phyloP scores from a whole-genome alignment of 805 yeast genomes.

The Starmerella davenportii region DNA sequence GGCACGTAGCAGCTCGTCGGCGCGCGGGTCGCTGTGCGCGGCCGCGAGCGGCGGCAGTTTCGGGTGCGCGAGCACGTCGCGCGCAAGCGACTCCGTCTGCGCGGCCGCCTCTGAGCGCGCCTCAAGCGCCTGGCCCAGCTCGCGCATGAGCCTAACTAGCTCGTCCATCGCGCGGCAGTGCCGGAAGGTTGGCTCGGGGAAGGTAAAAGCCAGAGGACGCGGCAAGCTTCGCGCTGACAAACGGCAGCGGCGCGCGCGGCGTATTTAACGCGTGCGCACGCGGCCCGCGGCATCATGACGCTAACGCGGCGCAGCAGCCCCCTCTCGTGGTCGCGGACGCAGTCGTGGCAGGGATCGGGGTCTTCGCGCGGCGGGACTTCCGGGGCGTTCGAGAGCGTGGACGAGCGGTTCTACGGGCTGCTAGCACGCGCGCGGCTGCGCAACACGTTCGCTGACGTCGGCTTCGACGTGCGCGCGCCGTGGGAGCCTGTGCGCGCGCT shows the following conservation, averaged over 20 bases:
- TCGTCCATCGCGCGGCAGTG: slow-evolving; percentile 12
- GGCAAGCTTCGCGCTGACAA: too few relatives aligned
- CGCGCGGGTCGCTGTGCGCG: neutral
- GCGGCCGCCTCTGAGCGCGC: slow-evolving; percentile 15
- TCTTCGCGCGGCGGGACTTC: too few relatives aligned
- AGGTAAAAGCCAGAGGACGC: too few relatives aligned
- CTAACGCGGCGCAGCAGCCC: too few relatives aligned
- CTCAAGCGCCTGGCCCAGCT: slow-evolving; percentile 16
- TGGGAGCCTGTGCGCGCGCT: slow-evolving; percentile 13
- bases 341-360: too few relatives aligned
- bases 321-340: too few relatives aligned
- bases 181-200: too few relatives aligned
- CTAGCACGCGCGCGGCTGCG: neutral
- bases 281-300: too few relatives aligned
- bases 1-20: neutral
- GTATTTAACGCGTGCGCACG: too few relatives aligned
- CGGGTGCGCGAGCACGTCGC: slow-evolving; percentile 12
- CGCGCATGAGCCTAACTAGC: slow-evolving; percentile 19
- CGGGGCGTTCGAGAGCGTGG: neutral
- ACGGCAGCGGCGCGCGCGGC: too few relatives aligned
- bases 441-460: slow-evolving; percentile 1
- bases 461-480: slow-evolving; percentile 5
- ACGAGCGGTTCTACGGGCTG: neutral
- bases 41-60: slow-evolving; percentile 9
- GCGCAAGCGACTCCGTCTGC: slow-evolving; percentile 14